Evolutionary conservation across 805 yeast species (phyloP), one percentile per base, ranked within the genome.

Genomic region (Tetrapisispora arboricola): DNA sequence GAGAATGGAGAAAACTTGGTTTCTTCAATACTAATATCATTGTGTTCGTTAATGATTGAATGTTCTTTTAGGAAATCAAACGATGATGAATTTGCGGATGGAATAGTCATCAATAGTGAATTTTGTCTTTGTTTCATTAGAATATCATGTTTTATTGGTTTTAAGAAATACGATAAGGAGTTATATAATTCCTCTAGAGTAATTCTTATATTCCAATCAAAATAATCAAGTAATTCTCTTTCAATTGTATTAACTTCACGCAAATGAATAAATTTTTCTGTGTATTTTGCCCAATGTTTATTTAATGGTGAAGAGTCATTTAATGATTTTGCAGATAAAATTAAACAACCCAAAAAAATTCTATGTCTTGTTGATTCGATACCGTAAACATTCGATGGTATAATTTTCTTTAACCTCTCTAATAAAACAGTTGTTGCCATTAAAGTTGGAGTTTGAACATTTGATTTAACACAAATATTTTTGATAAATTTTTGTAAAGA

Each of bases 221-320:
- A 72, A 44, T 84, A 75, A 38, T 73, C 75, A 37, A 90, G 76
- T 51, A 90, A 68, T 64, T 90, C 96, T 49, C 87, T 72, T 65
- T 90, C 98, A 54, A 92, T 81, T 48, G 85, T 76, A 62, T 90
- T 90, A 41, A 90, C 86, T 55, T 90, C 97, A 19, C 70, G 71
- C 31, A 83, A 65, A 10, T 78, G 60, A 44, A 90, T 72, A 35
- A 90, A 70, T 1, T 95, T 96, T 57, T 80, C 79, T 7, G 97
- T 86, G 68, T 88, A 88, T 44, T 75, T 72, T 10, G 95, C 80
- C 98, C 98, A 90, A 66, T 90, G 95, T 65, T 82, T 87, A 66
- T 90, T 90, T 61, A 87, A 73, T 32, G 97, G 97, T 15, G 92
- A 80, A 8, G 94, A 83, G 67, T 90, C 98, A 64, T 90, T 90